phyloP scores from a whole-genome alignment of 257 asterid species.

The Echites panduratus region DNA sequence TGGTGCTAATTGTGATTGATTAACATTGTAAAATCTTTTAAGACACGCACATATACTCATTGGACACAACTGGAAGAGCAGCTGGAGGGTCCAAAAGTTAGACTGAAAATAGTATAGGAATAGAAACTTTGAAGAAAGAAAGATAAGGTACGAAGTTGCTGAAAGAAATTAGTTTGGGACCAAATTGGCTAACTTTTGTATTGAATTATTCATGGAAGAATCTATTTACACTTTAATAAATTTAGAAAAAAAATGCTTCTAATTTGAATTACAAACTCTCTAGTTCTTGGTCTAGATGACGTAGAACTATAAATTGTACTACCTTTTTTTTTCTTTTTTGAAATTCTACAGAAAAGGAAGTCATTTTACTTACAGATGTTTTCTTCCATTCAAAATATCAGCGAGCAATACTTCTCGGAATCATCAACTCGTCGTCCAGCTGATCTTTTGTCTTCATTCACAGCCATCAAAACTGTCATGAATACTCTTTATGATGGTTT shows the following conservation, averaged over 20 bases:
- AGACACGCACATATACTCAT: no score
- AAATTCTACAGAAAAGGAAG: neutral
- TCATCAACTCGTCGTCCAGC: conserved; percentile 80
- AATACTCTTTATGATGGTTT: conserved; percentile 75
- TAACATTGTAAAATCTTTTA: neutral
- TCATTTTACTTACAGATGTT: conserved; percentile 20
- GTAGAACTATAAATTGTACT: neutral
- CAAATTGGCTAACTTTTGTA: neutral
- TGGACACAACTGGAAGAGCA: neutral
- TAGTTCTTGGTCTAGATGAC: neutral
- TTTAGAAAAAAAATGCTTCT: no score
- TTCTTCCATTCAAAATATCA: conserved; percentile 31
- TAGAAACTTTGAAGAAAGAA: no score
- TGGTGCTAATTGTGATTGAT: neutral
- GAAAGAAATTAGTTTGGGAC: no score
- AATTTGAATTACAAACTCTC: neutral
- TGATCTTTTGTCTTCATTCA: conserved; percentile 84
- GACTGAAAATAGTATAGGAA: no score
- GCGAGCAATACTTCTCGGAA: conserved; percentile 90
- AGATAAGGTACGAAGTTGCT: no score
- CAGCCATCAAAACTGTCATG: conserved; percentile 86
- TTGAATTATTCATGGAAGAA: neutral
- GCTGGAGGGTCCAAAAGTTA: neutral
- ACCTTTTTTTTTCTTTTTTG: neutral
- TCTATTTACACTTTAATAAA: neutral